Conservation (phyloP, 352 stramenopile species). For the Phytophthora niederhauseri region DNA sequence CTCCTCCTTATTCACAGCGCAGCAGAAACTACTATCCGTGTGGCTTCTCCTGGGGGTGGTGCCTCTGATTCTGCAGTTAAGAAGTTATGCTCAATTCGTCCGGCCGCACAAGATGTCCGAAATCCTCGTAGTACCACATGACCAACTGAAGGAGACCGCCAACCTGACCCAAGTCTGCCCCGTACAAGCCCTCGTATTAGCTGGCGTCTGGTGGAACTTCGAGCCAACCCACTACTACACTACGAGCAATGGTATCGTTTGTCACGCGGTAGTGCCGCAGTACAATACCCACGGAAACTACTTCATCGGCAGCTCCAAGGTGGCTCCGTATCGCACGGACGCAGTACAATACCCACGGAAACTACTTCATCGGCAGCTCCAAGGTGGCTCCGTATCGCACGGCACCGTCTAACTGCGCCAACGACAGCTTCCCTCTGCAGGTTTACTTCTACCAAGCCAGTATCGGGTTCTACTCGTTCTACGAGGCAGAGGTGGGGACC, state of each 20-base stretch:
- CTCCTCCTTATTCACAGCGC: neutral
- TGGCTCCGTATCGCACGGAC: constrained; percentile 1
- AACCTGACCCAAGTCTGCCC: constrained; percentile 6
- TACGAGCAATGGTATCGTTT: constrained; percentile 7
- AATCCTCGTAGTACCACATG: neutral
- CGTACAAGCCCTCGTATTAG: constrained; percentile 13
- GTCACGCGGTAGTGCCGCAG: constrained; percentile 26
- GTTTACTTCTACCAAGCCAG: constrained; percentile 28
- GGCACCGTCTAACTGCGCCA: neutral
- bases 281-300: constrained; percentile 30
- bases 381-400: neutral
- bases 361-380: constrained; percentile 4
- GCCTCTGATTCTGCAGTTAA: neutral
- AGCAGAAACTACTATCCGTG: neutral
- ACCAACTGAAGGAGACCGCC: neutral
- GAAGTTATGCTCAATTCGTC: constrained; percentile 2
- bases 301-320: constrained; percentile 4
- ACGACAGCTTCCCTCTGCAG: constrained; percentile 7
- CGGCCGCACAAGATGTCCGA: neutral
- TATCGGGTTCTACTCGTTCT: constrained; percentile 22
- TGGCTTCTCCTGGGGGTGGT: constrained; percentile 5
- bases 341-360: constrained; percentile 19
- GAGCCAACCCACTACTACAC: constrained; percentile 25
- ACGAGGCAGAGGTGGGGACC: constrained; percentile 6
- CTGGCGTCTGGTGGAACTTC: constrained; percentile 25